A percentile compares a stretch with the other conserved stretches of the same genome.
phyloP scores from a whole-genome alignment of 805 yeast genomes.

The Yarrowia deformans region DNA sequence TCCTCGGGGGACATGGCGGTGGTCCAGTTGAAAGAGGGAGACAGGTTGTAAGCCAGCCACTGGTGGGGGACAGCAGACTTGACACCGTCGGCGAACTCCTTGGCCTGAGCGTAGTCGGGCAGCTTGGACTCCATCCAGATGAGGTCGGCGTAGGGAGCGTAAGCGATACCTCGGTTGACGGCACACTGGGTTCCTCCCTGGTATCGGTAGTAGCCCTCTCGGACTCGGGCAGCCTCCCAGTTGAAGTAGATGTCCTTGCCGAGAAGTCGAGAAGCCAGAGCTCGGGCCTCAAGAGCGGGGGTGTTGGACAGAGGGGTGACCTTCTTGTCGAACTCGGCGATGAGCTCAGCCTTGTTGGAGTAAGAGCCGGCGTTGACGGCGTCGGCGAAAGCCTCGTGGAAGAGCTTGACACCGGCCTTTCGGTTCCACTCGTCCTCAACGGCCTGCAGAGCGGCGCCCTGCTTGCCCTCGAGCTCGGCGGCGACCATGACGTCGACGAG shows the following conservation, averaged over 20 bases:
- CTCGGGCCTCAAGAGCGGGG: slow-evolving; percentile 81
- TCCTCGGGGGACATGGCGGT: slow-evolving; percentile 86
- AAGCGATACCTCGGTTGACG: slow-evolving; percentile 93
- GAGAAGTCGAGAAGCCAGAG: slow-evolving; percentile 72
- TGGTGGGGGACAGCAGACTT: slow-evolving; percentile 80
- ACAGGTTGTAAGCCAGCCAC: slow-evolving; percentile 96
- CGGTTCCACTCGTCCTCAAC: slow-evolving; percentile 84
- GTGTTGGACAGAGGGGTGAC: slow-evolving; percentile 78
- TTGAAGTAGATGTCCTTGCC: slow-evolving; percentile 87
- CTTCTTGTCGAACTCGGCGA: slow-evolving; percentile 67
- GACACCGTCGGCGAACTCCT: slow-evolving; percentile 93
- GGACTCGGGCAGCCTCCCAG: slow-evolving; percentile 94
- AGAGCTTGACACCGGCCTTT: slow-evolving; percentile 83
- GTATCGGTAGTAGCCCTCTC: slow-evolving; percentile 97
- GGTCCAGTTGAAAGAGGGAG: slow-evolving; percentile 98
- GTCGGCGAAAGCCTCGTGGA: slow-evolving; percentile 89
- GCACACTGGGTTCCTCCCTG: slow-evolving; percentile 97
- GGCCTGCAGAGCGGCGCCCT: slow-evolving; percentile 71
- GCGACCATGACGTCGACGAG: slow-evolving; percentile 78
- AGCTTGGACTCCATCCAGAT: slow-evolving; percentile 98
- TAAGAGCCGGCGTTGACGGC: slow-evolving; percentile 69
- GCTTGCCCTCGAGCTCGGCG: slow-evolving; percentile 78
- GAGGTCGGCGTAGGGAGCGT: slow-evolving; percentile 92
- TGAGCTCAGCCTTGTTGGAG: slow-evolving; percentile 63
- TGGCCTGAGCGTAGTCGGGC: slow-evolving; percentile 92